Evolutionary conservation across 176 grass and related monocot genomes (phyloP).

Genomic region (Canna indica): DNA sequence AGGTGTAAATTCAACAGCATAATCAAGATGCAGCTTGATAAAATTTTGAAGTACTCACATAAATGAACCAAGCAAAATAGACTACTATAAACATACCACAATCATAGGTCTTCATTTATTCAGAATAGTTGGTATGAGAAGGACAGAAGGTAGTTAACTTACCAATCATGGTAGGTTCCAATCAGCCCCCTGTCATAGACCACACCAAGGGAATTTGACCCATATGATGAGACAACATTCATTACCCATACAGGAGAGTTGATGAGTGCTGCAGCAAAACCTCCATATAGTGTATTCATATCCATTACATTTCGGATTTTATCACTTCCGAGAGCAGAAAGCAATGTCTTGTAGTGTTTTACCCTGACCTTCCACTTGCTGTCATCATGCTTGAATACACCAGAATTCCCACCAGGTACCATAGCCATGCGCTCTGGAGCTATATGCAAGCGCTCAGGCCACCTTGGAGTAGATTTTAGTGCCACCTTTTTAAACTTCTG

Average conservation of each 20-base stretch:
- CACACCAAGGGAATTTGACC: conserved; percentile 54
- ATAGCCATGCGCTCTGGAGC: conserved; percentile 54
- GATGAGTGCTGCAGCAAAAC: conserved; percentile 44
- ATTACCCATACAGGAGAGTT: conserved; percentile 89
- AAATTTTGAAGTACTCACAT: not conserved
- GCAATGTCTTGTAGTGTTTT: conserved; percentile 61
- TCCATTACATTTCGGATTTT: conserved; percentile 85
- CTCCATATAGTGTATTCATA: conserved; percentile 85
- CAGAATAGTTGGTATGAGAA: not conserved
- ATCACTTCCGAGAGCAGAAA: conserved; percentile 59
- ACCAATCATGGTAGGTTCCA: conserved; percentile 88
- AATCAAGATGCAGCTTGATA: not conserved
- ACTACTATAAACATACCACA: too few species aligned
- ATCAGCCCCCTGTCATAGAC: conserved; percentile 89
- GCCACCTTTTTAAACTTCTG: conserved; percentile 39
- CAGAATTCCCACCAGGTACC: conserved; percentile 53
- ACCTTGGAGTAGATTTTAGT: conserved; percentile 46
- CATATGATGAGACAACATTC: conserved; percentile 88
- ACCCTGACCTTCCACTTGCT: conserved; percentile 55
- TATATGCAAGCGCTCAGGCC: conserved; percentile 54
- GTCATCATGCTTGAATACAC: conserved; percentile 66
- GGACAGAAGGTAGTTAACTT: not conserved
- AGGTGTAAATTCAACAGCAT: not conserved
- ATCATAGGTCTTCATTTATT: not conserved
- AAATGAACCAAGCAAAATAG: not conserved